Evolutionary conservation across 768 basidiomycete species (phyloP).

Genomic region (Tulasnella sp.): DNA sequence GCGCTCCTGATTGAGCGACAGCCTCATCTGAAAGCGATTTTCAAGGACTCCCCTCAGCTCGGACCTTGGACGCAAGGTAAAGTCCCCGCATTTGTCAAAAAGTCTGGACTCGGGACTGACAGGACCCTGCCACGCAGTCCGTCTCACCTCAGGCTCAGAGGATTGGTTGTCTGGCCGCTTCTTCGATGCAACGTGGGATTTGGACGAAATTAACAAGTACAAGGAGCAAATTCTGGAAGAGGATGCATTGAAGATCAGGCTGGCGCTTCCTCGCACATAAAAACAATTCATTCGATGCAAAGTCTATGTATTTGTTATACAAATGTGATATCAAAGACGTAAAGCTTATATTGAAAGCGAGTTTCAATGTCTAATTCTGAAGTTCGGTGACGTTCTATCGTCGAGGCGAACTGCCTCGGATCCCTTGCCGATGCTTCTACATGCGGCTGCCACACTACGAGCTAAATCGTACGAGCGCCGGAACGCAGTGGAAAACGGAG

Average conservation of each 20-base stretch:
- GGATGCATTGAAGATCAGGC: slow-evolving; percentile 16
- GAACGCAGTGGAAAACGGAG: too few relatives aligned
- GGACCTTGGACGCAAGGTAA: slow-evolving; percentile 11
- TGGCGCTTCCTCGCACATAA: slow-evolving; percentile 10
- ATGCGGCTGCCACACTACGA: too few relatives aligned
- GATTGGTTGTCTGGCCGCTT: slow-evolving; percentile 17
- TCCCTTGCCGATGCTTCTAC: too few relatives aligned
- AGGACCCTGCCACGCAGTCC: neutral
- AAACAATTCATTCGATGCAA: too few relatives aligned
- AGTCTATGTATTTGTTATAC: too few relatives aligned
- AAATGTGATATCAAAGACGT: too few relatives aligned
- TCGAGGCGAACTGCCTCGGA: too few relatives aligned
- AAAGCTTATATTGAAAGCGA: too few relatives aligned
- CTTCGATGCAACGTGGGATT: slow-evolving; percentile 4
- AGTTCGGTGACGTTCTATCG: too few relatives aligned
- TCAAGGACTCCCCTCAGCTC: slow-evolving; percentile 4
- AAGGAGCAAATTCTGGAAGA: slow-evolving; percentile 13
- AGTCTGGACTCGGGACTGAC: neutral
- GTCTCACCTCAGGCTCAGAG: slow-evolving; percentile 9
- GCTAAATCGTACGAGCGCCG: too few relatives aligned
- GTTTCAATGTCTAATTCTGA: too few relatives aligned
- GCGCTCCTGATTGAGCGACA: neutral
- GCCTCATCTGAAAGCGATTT: neutral
- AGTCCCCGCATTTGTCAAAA: neutral
- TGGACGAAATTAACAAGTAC: slow-evolving; percentile 15